A percentile compares a stretch with the other conserved stretches of the same genome.
These are phyloP conservation scores for Naganishia antarctica DNA, from an alignment of 768 basidiomycete genomes.

Conservation along the genomic window DNA sequence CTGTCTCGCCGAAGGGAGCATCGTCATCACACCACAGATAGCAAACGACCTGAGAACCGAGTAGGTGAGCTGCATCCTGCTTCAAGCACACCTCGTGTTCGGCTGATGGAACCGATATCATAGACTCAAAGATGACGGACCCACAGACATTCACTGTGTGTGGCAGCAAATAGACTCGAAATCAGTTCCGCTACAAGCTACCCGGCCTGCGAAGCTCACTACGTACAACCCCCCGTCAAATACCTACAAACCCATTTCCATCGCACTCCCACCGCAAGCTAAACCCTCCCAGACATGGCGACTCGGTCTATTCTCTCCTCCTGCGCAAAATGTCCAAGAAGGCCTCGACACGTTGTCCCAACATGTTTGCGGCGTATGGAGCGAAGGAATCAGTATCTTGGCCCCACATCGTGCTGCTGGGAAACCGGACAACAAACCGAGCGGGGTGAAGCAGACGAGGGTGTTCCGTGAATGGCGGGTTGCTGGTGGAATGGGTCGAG, in stretches of 20 bases:
- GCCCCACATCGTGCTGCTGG: neutral
- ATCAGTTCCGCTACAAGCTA: constrained; percentile 30
- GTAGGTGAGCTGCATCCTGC: constrained; percentile 35
- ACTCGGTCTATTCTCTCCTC: constrained; percentile 55
- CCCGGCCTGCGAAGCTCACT: constrained; percentile 59
- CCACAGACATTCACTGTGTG: constrained; percentile 65
- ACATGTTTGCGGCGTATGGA: constrained; percentile 39
- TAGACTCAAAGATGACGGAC: constrained; percentile 53
- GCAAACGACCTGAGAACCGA: constrained; percentile 88
- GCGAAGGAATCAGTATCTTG: constrained; percentile 39
- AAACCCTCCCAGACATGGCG: constrained; percentile 61
- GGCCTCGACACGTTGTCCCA: neutral
- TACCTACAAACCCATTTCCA: constrained; percentile 69
- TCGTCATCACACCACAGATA: constrained; percentile 74
- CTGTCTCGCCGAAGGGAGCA: constrained; percentile 43
- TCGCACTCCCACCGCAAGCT: constrained; percentile 60
- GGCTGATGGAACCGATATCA: neutral
- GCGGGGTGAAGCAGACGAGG: constrained; percentile 22
- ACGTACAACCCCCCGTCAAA: constrained; percentile 61
- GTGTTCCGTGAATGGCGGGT: constrained; percentile 21
- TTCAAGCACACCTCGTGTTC: neutral
- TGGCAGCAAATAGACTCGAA: constrained; percentile 53
- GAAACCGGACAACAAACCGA: constrained; percentile 62
- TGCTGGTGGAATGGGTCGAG: neutral
- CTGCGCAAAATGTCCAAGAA: constrained; percentile 4